Base-by-base conservation (phyloP, 2,329 filamentous ascomycete genomes). In the Fusarium sp. region DNA sequence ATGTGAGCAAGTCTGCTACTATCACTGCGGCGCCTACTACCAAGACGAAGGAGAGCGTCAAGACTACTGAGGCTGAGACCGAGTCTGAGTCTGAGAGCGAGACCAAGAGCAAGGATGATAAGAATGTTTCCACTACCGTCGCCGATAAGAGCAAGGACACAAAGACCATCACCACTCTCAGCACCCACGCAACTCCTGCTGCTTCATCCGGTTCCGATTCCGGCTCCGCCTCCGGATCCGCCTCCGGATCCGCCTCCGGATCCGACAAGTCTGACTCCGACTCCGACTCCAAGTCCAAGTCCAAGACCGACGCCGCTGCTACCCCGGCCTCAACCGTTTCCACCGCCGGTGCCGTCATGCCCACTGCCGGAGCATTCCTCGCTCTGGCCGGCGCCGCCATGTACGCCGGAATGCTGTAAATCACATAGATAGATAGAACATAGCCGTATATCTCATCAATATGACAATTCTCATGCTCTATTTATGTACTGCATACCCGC, bases 311-410 rank as follows among this genome's bases (percentile, higher is more conserved):
- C 23, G 59, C 70, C 43, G 54, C 66, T 44, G 61, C 71, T 43
- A 62, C 70, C 26, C 56, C 62, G 48, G 63, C 59, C 28, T 46
- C 63, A 23, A 57, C 69, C 35, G 54, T 66, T 52, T 69, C 70
- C 41, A 71, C 72, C 41, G 69, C 62, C 41, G 72, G 71, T 21
- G 71, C 74, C 24, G 70, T 61, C 33, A 64, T 72, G 65, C 63
- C 74, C 24, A 73, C 76, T 24, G 72, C 69, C 39, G 74, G 49
- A 13, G 72, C 73, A 28, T 54, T 75, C 24, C 52, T 78, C 20
- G 76, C 77, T 31, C 39, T 76, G 43, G 77, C 74, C 43, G 77
- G 76, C 39, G 72, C 74, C 38, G 76, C 70, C 21, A 76, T 74
- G 48, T 75, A 71, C 43, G 63, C 70, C 46, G 76, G 73, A 26